Evolutionary conservation across 805 yeast genomes (phyloP), one percentile per base, ranked within the genome.

Genomic region (Teunomyces pallodes): DNA sequence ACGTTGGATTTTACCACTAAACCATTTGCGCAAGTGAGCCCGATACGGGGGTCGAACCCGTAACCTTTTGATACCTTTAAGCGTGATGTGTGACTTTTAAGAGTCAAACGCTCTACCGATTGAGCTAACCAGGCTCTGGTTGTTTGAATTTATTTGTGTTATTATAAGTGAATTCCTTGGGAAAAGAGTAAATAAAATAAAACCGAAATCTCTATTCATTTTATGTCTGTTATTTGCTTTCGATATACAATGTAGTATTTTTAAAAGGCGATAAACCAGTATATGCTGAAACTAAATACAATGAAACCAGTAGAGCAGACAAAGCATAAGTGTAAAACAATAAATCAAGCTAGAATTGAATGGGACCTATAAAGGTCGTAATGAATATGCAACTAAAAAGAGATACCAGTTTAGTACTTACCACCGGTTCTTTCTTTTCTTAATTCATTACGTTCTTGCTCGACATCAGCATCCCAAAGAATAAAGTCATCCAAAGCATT

Each of bases 401-500:
- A 14, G 28, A 9, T 20, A 20, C 12, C 10, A 26, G 29, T 24
- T 52, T 69, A 86, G 69, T 86, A 81, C 66, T 79, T 74, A 57
- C 92, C 92, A 39, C 78, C 76, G 14, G 94, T 87, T 76, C 92
- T 84, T 68, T 86, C 71, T 46, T 64, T 70, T 29, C 43, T 84
- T 61, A 86, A 72, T 61, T 76, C 82, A 33, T 72, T 77, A 67
- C 86, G 86, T 69, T 84, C 81, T 61, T 72, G 75, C 74, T 90
- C 96, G 47, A 83, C 86, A 58, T 81, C 87, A 40, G 90, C 84
- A 66, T 92, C 97, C 70, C 85, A 94, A 42, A 79, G 78, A 56
- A 94, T 87, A 66, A 92, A 91, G 70, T 94, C 98, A 63, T 94
- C 92, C 61, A 94, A 79, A 54, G 87, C 96, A 69, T 87, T 89